Percentiles rank a stretch among this genome's conserved stretches.
These are phyloP conservation scores for Knoxdaviesia proteae DNA, from an alignment of 2,329 filamentous ascomycete species.

Conservation along the genomic window DNA sequence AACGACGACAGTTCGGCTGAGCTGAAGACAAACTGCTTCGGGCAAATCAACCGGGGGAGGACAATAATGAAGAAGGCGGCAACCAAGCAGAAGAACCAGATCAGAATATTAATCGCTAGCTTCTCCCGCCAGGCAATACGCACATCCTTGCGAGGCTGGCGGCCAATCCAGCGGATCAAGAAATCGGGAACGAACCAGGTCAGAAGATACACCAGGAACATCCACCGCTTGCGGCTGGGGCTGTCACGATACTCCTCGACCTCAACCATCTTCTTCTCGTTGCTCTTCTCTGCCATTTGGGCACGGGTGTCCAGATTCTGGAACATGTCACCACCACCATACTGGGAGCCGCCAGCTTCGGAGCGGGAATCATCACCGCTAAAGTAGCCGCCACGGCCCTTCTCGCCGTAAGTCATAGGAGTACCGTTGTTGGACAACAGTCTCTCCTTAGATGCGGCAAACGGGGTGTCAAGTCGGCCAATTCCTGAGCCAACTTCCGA, in stretches of 20 bases:
- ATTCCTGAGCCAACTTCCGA: conserved; percentile 44
- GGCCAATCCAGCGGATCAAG: conserved; percentile 50
- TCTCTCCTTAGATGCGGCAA: conserved; percentile 41
- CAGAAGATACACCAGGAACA: conserved; percentile 61
- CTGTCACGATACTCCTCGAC: conserved; percentile 70
- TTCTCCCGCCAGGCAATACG: conserved; percentile 92
- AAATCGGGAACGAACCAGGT: conserved; percentile 85
- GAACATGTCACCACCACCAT: conserved; percentile 93
- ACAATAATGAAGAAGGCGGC: conserved; percentile 77
- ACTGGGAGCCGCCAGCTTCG: conserved; percentile 77
- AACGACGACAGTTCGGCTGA: conserved; percentile 51
- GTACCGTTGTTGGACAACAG: conserved; percentile 28
- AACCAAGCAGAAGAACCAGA: conserved; percentile 66
- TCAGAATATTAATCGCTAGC: conserved; percentile 90
- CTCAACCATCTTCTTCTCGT: conserved; percentile 74
- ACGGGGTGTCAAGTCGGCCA: conserved; percentile 36
- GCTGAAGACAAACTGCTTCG: conserved; percentile 74
- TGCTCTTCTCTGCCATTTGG: conserved; percentile 87
- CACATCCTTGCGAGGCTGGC: conserved; percentile 83
- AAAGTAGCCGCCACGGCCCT: conserved; percentile 61
- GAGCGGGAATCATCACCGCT: conserved; percentile 69
- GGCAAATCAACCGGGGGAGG: conserved; percentile 77
- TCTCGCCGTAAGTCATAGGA: conserved; percentile 50
- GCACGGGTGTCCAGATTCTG: conserved; percentile 84
- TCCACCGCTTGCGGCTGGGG: conserved; percentile 71